Percentiles rank a stretch among this genome's conserved stretches.
phyloP scores from a whole-genome alignment of 192 early-diverging fungal species.

The Blastocladiella britannica region DNA sequence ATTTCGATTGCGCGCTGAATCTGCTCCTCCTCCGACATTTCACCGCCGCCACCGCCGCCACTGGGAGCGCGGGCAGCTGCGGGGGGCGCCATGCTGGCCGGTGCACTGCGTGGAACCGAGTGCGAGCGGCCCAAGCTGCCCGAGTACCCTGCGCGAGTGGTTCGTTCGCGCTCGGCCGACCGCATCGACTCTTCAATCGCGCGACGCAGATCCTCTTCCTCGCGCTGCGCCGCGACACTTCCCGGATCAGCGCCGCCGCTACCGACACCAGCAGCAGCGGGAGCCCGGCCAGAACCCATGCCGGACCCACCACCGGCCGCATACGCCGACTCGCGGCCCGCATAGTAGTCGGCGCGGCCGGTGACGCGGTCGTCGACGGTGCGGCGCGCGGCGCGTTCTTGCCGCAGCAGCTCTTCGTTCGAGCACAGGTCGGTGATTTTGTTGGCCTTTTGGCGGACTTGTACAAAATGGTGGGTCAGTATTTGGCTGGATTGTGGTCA shows the following conservation, averaged over 20 bases:
- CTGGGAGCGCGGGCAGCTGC: no score
- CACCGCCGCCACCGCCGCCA: no score
- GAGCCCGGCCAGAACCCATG: no score
- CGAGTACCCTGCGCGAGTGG: background rate
- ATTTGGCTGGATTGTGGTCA: no score
- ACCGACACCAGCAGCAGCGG: no score
- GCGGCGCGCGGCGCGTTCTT: no score
- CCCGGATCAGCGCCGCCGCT: no score
- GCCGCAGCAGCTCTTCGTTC: no score
- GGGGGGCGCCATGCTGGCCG: background rate
- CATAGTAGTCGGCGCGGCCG: no score
- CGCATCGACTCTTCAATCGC: background rate
- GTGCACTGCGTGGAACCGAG: background rate
- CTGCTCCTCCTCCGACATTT: background rate
- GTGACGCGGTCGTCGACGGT: no score
- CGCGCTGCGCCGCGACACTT: background rate
- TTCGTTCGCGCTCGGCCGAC: slow-evolving; percentile 1
- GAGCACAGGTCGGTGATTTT: background rate
- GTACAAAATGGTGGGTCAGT: background rate
- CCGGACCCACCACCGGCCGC: no score
- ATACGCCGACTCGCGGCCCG: no score
- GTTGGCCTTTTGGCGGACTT: background rate
- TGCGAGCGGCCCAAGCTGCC: background rate
- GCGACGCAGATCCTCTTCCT: background rate
- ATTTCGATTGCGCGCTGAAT: background rate